Base-by-base conservation (phyloP, 805 yeast genomes). In the Lipomyces japonicus region DNA sequence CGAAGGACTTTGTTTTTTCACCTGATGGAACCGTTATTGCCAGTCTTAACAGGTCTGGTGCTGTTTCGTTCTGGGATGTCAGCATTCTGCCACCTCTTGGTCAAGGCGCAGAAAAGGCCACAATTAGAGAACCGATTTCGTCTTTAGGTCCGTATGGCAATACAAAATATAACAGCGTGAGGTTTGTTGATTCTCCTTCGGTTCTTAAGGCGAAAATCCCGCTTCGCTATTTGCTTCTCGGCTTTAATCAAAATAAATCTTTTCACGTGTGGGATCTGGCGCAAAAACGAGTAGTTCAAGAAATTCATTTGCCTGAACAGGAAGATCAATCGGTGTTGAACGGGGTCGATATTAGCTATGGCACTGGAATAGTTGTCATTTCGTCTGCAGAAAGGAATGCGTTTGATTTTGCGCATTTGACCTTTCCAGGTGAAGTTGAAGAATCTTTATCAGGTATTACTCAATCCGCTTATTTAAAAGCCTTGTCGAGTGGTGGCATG, bases 201-300 rank as follows among this genome's bases (percentile, higher is more conserved):
- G 40, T 39, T 6, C 21, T 42, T 3, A 39, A 26, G 26, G 50
- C 52, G 6, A 51, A 53, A 32, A 42, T 38, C 28, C 57, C 57
- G 16, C 5, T 38, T 31, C 52, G 58, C n/a, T 54, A 28, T 28
- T 21, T 54, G n/a, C 52, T 54, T 9, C 44, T 54, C 16, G 55
- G 56, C 16, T 54, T 44, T 25, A 48, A 54, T 34, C 50, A 54
- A 32, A 54, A 54, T 34, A 51, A 48, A 16, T 52, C 58, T 3
- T 54, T 54, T 40, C 58, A 54, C 39, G 22, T 54, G 12, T 54
- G 38, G 42, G 57, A 51, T 44, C 35, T 54, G 14, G 48, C 39
- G 10, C 14, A 39, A 4, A 44, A 42, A n/a, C 19, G 12, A 12
- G 44, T 54, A 19, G 50, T 46, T 6, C 39, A 52, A 37, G 58